Percentiles rank a stretch among this genome's conserved stretches.
phyloP scores from a whole-genome alignment of 2,329 filamentous ascomycete genomes.

The Metarhizium rileyi region DNA sequence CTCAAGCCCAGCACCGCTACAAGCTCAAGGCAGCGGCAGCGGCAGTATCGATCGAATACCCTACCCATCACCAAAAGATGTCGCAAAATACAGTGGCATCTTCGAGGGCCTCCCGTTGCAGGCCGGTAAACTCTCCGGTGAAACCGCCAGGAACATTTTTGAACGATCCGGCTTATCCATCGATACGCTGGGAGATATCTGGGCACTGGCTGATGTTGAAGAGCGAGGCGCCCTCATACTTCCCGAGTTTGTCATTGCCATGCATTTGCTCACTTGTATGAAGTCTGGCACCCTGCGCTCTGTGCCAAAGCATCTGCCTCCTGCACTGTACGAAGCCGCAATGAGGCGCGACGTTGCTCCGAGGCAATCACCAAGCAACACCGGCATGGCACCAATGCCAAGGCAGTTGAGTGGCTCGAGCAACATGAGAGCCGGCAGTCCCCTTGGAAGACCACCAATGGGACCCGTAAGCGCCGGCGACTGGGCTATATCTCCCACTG shows the following conservation, averaged over 20 bases:
- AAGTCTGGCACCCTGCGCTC: conserved; percentile 74
- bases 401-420: conserved; percentile 69
- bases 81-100: conserved; percentile 75
- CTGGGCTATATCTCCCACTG: conserved; percentile 74
- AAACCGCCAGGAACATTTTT: conserved; percentile 87
- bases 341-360: conserved; percentile 48
- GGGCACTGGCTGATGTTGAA: conserved; percentile 89
- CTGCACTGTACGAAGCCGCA: conserved; percentile 83
- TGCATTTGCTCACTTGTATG: conserved; percentile 90
- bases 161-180: conserved; percentile 86
- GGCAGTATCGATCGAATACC: conserved; percentile 77
- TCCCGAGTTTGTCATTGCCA: conserved; percentile 94
- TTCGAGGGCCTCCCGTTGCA: conserved; percentile 83
- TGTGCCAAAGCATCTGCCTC: conserved; percentile 71
- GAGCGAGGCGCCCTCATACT: conserved; percentile 77
- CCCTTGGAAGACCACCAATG: conserved; percentile 41
- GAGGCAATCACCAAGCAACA: conserved; percentile 41
- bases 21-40: conserved; percentile 51
- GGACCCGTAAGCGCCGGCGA: conserved; percentile 40
- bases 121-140: conserved; percentile 65
- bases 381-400: conserved; percentile 58
- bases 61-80: conserved; percentile 78
- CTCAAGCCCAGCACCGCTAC: conserved; percentile 33
- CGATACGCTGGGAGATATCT: conserved; percentile 86
- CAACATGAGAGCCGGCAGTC: conserved; percentile 53